Percentiles rank a stretch among this genome's conserved stretches.
Conservation (phyloP, 306 rosid species). For the Gynostemma pentaphyllum region DNA sequence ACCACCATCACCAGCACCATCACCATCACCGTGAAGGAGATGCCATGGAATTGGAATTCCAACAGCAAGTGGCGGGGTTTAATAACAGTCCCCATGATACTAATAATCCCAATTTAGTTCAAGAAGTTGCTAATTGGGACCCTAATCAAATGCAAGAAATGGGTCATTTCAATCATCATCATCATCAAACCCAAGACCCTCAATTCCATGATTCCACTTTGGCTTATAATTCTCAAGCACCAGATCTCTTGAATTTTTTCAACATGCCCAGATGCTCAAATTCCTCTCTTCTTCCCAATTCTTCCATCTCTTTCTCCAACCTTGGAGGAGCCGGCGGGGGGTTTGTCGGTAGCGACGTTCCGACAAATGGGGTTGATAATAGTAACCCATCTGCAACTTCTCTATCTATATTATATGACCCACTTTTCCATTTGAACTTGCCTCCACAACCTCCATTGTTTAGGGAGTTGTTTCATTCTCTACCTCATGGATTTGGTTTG, state of each 20-base stretch:
- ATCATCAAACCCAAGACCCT: conserved; percentile 13
- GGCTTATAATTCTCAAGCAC: conserved; percentile 31
- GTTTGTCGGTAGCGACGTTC: conserved; percentile 44
- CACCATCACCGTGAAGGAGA: conserved; percentile 23
- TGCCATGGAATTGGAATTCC: conserved; percentile 32
- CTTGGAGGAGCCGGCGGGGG: conserved; percentile 24
- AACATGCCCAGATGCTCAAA: conserved; percentile 48
- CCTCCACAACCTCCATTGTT: conserved; percentile 83
- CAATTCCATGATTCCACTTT: conserved; percentile 10
- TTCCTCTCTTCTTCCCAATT: conserved; percentile 36
- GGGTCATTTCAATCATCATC: conserved; percentile 18
- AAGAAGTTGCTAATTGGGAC: conserved; percentile 21
- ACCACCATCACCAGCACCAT: conserved; percentile 25
- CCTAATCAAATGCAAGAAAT: conserved; percentile 35
- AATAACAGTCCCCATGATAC: conserved; percentile 12
- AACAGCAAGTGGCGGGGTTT: conserved; percentile 30
- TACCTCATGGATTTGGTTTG: conserved; percentile 59
- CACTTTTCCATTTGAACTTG: conserved; percentile 63
- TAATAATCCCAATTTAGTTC: conserved; percentile 11
- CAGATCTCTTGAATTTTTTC: conserved; percentile 69
- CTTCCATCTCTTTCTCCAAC: conserved; percentile 45
- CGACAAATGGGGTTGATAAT: conserved; percentile 16
- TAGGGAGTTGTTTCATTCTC: conserved; percentile 55
- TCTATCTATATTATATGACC: conserved; percentile 23
- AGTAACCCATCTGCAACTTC: background rate